Evolutionary conservation across 345 rosid species (phyloP), one percentile per base, ranked within the genome.

Genomic region (Sisymbrium irio): DNA sequence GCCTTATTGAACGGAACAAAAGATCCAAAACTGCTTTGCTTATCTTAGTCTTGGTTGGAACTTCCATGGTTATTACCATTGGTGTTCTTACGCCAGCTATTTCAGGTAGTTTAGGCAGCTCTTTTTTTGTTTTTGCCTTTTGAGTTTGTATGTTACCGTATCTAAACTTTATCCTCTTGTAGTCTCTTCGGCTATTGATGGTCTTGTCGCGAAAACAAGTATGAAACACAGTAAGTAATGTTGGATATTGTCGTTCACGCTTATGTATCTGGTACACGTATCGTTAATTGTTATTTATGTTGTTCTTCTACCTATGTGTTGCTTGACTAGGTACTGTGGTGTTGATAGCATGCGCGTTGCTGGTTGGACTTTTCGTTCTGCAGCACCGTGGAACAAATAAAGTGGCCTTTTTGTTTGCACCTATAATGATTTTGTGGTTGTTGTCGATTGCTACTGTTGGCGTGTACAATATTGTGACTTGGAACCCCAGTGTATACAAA

Each of bases 21-120:
- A 87, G 77, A 77, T 69, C 85, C 20, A 95, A 83, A 80, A 83
- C 87, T 32, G 81, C 83, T 76, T 74, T 95, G 75, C 97, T 95
- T 72, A 71, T 91, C 71, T 66, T 90, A 57, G 88, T 88, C 62
- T 80, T 95, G 83, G 83, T 89, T 35, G 87, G 94, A 39, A 84
- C 93, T 82, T 79, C 85, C 68, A 80, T 90, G 80, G 79, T 80
- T 22, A 79, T 87, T 25, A 77, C 83, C 60, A 72, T 86, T n/a
- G 90, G 96, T 45, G 85, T 90, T 61, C 83, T 95, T 60, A 86
- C 93, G 36, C 98, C 98, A 1, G 97, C 99, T 39, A 87, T 95
- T 61, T 86, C 98, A 64, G 85, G 99, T 92, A 72, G 69, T 49
- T 49, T 22, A 54, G 2, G 30, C 60, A 32, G 56, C 58, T 9